Conservation (phyloP, 2,329 filamentous ascomycete species). For the Chaetomiaceae sp. region DNA sequence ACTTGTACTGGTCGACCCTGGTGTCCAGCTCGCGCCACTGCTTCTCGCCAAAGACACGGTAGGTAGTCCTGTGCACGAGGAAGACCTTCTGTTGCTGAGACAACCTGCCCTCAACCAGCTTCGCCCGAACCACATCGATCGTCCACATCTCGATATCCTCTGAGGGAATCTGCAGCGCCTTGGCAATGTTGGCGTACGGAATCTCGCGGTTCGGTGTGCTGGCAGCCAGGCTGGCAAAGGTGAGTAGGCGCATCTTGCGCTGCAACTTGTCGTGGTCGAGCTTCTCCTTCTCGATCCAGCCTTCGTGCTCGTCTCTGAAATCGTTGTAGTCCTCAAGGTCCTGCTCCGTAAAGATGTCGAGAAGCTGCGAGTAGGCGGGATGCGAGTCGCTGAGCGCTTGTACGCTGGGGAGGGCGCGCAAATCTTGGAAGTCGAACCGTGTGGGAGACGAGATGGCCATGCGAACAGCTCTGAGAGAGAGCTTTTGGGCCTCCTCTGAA, state of each 20-base stretch:
- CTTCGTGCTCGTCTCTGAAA: conserved; percentile 86
- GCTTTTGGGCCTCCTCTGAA: conserved; percentile 56
- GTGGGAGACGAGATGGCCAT: conserved; percentile 49
- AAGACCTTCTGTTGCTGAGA: conserved; percentile 91
- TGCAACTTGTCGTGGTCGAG: conserved; percentile 70
- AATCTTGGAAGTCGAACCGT: conserved; percentile 71
- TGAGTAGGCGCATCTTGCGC: conserved; percentile 95
- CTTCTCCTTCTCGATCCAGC: conserved; percentile 73
- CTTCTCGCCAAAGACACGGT: conserved; percentile 95
- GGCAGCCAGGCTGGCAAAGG: conserved; percentile 83
- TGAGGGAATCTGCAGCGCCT: conserved; percentile 74
- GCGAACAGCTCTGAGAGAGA: conserved; percentile 55
- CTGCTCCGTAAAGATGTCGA: conserved; percentile 93
- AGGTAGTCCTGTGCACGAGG: conserved; percentile 91
- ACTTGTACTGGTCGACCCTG: conserved; percentile 85
- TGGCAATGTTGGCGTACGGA: conserved; percentile 79
- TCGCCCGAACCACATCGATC: conserved; percentile 94
- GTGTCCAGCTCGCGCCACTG: conserved; percentile 95
- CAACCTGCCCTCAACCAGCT: conserved; percentile 92
- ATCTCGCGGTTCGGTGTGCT: conserved; percentile 80
- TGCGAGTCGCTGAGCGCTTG: conserved; percentile 84
- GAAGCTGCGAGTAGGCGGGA: conserved; percentile 79
- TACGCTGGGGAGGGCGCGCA: conserved; percentile 75
- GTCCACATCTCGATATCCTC: conserved; percentile 97
- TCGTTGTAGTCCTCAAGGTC: conserved; percentile 93